Evolutionary conservation across 768 basidiomycete species (phyloP).

Genomic region (Brasilioporus rufonigricans): DNA sequence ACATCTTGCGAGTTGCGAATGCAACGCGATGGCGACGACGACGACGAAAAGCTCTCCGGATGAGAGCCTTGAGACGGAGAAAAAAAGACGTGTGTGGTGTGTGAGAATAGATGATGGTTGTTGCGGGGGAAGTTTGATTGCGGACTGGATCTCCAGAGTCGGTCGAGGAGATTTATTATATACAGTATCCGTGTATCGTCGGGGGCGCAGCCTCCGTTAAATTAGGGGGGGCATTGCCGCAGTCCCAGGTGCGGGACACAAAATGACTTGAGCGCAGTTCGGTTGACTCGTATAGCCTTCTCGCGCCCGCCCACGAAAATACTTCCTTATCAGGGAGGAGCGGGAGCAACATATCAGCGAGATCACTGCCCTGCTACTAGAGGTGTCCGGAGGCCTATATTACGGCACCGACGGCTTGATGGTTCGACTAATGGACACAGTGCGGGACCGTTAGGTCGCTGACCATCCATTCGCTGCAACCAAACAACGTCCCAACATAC

Average conservation of each 20-base stretch:
- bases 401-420: neutral
- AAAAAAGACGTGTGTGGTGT: constrained; percentile 15
- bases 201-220: constrained; percentile 26
- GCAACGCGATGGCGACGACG: constrained; percentile 11
- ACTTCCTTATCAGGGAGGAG: no score
- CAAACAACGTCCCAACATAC: no score
- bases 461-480: no score
- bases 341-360: no score
- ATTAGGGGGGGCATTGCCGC: constrained; percentile 28
- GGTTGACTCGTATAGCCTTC: constrained; percentile 22
- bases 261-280: constrained; percentile 13
- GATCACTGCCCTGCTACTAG: neutral
- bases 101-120: constrained; percentile 21
- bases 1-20: constrained; percentile 16
- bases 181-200: constrained; percentile 12
- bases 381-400: constrained; percentile 19
- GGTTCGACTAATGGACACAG: no score
- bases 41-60: constrained; percentile 11
- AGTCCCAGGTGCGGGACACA: constrained; percentile 8
- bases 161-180: constrained; percentile 13
- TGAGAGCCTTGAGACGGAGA: constrained; percentile 6
- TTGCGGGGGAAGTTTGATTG: constrained; percentile 4
- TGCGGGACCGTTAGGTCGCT: no score
- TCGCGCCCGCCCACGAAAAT: no score
- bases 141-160: neutral